A percentile compares a stretch with the other conserved stretches of the same genome.
Evolutionary conservation across 2,329 filamentous ascomycete species (phyloP).

Genomic region (Myriosclerotinia curreyana): DNA sequence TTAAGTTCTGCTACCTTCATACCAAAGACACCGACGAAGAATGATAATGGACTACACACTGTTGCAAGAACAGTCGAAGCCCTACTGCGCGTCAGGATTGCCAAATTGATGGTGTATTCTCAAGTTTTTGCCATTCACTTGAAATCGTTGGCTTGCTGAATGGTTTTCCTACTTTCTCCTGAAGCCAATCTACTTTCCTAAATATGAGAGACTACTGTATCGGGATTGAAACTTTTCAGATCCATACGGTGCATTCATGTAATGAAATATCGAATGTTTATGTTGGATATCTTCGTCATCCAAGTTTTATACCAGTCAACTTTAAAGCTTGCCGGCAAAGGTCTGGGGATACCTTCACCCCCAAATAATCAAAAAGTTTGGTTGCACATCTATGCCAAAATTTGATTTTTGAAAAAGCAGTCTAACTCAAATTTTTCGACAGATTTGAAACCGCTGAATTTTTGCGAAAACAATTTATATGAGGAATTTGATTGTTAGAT

Average conservation of each 20-base stretch:
- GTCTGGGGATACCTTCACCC: not conserved
- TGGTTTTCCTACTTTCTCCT: no score
- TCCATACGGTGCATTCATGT: not conserved
- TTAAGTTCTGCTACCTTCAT: not conserved
- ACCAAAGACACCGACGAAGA: slow-evolving; percentile 4
- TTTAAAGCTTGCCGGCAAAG: not conserved
- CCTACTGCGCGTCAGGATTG: no score
- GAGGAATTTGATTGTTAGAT: not conserved
- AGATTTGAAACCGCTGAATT: not conserved
- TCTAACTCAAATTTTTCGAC: not conserved
- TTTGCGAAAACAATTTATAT: not conserved
- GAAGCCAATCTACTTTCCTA: slow-evolving; percentile 4
- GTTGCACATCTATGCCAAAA: not conserved
- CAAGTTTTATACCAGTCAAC: not conserved
- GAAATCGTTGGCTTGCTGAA: slow-evolving; percentile 8
- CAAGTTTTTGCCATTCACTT: not conserved
- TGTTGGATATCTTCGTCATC: not conserved
- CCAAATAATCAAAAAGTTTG: not conserved
- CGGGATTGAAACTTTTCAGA: not conserved
- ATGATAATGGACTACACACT: not conserved
- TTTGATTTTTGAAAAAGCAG: not conserved
- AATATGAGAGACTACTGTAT: slow-evolving; percentile 1
- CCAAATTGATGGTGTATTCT: no score
- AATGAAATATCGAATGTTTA: not conserved
- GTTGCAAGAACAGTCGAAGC: not conserved